phyloP scores from a whole-genome alignment of 768 basidiomycete species.

The Kwoniella bestiolae region DNA sequence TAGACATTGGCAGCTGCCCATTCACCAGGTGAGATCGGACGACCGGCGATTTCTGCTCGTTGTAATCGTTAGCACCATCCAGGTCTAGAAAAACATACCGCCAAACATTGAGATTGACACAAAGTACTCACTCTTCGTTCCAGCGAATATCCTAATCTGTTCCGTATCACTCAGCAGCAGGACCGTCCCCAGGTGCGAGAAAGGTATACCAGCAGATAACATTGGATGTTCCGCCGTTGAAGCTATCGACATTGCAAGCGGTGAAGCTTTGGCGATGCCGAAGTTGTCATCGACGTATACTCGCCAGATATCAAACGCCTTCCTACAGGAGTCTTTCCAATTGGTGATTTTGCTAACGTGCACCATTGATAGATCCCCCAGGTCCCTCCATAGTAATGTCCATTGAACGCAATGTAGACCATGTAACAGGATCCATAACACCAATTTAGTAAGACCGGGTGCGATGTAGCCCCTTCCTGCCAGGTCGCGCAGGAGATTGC shows the following conservation, averaged over 20 bases:
- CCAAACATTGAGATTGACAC: background rate
- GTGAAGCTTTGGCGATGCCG: background rate
- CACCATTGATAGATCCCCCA: constrained; percentile 31
- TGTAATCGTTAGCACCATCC: background rate
- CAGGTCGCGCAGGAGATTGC: constrained; percentile 21
- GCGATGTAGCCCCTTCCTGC: constrained; percentile 23
- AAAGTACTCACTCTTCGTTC: constrained; percentile 23
- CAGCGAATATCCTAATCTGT: constrained; percentile 30
- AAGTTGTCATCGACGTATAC: constrained; percentile 17
- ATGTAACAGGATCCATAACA: constrained; percentile 28
- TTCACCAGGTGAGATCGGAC: constrained; percentile 27
- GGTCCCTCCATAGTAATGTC: constrained; percentile 32
- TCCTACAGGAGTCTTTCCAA: constrained; percentile 28
- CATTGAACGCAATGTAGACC: constrained; percentile 27
- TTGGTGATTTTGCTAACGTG: constrained; percentile 23
- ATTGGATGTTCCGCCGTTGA: constrained; percentile 4
- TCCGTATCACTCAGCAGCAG: constrained; percentile 31
- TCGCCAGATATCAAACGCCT: constrained; percentile 24
- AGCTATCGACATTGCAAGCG: no score
- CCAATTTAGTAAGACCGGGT: constrained; percentile 9
- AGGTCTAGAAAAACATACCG: background rate
- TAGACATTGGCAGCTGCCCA: constrained; percentile 29
- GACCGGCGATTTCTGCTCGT: constrained; percentile 23
- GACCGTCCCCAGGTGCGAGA: constrained; percentile 26
- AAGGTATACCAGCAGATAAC: constrained; percentile 24